Evolutionary conservation across 2,329 filamentous ascomycete genomes (phyloP).

Genomic region (Aspergillus sp.): DNA sequence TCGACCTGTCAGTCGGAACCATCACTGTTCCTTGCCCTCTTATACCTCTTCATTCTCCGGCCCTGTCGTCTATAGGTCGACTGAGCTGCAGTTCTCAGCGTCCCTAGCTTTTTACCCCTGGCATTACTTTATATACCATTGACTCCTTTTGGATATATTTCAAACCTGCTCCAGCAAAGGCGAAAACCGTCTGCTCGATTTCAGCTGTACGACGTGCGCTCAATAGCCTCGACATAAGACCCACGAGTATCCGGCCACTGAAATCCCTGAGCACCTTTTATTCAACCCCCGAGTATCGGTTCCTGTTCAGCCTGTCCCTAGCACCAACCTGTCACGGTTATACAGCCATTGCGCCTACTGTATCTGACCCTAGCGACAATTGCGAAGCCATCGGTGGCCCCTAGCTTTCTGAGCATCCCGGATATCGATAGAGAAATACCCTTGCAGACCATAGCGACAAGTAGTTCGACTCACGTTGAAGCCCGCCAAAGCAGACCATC

Average conservation of each 20-base stretch:
- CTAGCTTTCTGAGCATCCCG: not conserved
- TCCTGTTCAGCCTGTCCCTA: not conserved
- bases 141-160: slow-evolving; percentile 13
- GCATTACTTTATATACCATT: slow-evolving; percentile 17
- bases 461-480: not conserved
- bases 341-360: slow-evolving; percentile 11
- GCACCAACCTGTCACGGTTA: not conserved
- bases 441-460: not conserved
- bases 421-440: not conserved
- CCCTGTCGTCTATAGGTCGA: slow-evolving; percentile 13
- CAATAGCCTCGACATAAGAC: slow-evolving; percentile 12
- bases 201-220: slow-evolving; percentile 16
- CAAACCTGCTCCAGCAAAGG: slow-evolving; percentile 13
- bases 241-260: not conserved
- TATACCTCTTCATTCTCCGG: not conserved
- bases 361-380: slow-evolving; percentile 11
- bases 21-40: not conserved
- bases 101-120: not conserved
- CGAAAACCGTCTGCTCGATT: slow-evolving; percentile 4
- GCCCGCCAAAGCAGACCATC: not conserved
- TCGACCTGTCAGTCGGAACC: not conserved
- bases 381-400: slow-evolving; percentile 2
- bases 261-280: not conserved
- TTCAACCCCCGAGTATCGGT: not conserved
- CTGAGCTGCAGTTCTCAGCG: slow-evolving; percentile 7